These are phyloP conservation scores for Psilocybe azurescens DNA, from an alignment of 768 basidiomycete species.

Conservation along the genomic window DNA sequence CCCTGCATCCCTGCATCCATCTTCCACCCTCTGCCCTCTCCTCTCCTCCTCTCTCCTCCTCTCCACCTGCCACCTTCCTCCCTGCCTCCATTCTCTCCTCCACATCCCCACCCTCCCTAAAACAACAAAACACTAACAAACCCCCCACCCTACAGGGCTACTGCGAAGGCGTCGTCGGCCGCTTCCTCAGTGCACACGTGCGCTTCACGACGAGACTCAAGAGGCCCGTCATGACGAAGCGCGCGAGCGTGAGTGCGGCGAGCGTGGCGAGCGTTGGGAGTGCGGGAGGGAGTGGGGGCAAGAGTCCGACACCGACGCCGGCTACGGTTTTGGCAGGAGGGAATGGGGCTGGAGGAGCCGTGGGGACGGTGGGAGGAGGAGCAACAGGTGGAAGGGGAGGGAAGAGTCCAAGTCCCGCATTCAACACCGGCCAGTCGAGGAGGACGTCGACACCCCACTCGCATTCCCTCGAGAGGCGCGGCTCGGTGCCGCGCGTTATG, in stretches of 20 bases:
- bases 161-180: slow-evolving; percentile 87
- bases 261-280: not conserved
- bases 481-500: not conserved
- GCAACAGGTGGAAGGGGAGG: not conserved
- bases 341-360: not conserved
- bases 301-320: slow-evolving; percentile 28
- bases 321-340: not conserved
- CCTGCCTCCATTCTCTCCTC: not conserved
- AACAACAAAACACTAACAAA: not conserved
- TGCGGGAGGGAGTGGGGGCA: not conserved
- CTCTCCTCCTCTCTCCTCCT: no score
- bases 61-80: no score
- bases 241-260: slow-evolving; percentile 45
- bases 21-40: no score
- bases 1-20: not conserved
- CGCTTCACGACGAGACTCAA: slow-evolving; percentile 78
- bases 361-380: not conserved
- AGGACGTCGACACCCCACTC: not conserved
- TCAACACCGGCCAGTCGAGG: not conserved
- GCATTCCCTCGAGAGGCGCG: slow-evolving; percentile 3
- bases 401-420: not conserved
- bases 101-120: not conserved
- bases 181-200: slow-evolving; percentile 68
- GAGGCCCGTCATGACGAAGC: slow-evolving; percentile 79
- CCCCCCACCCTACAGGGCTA: slow-evolving; percentile 60